Conservation (phyloP, 192 early-diverging fungal species). For the Coemansia sp. region DNA sequence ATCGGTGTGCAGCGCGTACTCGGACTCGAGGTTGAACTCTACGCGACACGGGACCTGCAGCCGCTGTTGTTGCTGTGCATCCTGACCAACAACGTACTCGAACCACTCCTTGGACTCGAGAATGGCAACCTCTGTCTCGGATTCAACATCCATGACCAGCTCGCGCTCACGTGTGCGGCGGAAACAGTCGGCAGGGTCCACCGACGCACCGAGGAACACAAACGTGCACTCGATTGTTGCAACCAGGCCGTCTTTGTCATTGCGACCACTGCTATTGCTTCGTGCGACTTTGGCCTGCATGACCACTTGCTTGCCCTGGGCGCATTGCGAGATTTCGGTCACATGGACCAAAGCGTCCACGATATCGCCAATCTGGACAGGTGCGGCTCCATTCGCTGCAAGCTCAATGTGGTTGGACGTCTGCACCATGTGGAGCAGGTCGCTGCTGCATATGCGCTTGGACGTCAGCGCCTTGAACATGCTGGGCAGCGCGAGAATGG, state of each 20-base stretch:
- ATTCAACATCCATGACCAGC: constrained; percentile 36
- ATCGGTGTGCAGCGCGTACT: constrained; percentile 58
- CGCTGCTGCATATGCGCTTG: constrained; percentile 75
- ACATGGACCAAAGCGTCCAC: constrained; percentile 71
- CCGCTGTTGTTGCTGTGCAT: background rate
- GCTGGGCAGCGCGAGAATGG: constrained; percentile 80
- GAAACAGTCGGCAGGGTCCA: constrained; percentile 64
- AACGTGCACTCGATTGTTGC: background rate
- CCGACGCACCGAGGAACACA: constrained; percentile 4
- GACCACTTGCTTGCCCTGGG: constrained; percentile 72
- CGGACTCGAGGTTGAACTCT: constrained; percentile 77
- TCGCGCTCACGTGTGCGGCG: constrained; percentile 68
- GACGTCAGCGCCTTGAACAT: constrained; percentile 78
- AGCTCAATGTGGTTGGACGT: constrained; percentile 77
- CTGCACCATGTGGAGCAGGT: constrained; percentile 82
- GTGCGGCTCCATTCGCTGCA: constrained; percentile 57
- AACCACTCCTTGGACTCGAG: constrained; percentile 86
- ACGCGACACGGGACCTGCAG: constrained; percentile 25
- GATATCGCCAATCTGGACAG: constrained; percentile 67
- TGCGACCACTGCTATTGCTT: constrained; percentile 11
- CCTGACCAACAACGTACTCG: constrained; percentile 48
- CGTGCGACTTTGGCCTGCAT: constrained; percentile 66
- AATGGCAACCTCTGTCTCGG: constrained; percentile 78
- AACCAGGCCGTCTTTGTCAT: constrained; percentile 30
- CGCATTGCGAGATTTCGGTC: constrained; percentile 56